Evolutionary conservation across 495 filamentous ascomycete genomes (phyloP).

Genomic region (Xylaria acuta): DNA sequence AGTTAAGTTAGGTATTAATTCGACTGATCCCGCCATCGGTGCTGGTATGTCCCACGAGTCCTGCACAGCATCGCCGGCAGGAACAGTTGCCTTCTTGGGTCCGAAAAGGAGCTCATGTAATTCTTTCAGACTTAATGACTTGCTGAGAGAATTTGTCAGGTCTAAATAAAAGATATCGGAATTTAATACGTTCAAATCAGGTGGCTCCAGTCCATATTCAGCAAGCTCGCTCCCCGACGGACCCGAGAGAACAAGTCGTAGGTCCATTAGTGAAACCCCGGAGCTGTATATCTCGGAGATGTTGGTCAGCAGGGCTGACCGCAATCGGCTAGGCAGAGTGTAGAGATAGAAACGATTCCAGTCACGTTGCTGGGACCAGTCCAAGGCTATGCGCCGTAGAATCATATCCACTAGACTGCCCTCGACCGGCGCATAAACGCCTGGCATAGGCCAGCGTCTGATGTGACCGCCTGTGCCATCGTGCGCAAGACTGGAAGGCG

Average conservation of each 20-base stretch:
- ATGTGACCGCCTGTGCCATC: conserved; percentile 12
- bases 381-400: conserved; percentile 65
- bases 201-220: conserved; percentile 34
- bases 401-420: conserved; percentile 63
- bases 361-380: conserved; percentile 71
- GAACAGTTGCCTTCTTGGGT: conserved; percentile 22
- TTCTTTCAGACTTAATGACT: conserved; percentile 64
- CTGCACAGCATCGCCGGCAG: conserved; percentile 39
- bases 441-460: conserved; percentile 43
- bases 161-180: conserved; percentile 67
- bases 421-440: conserved; percentile 44
- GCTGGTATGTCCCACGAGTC: conserved; percentile 52
- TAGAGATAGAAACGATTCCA: conserved; percentile 73
- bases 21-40: conserved; percentile 35
- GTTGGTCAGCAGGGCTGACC: conserved; percentile 67
- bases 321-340: conserved; percentile 65
- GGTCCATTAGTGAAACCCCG: conserved; percentile 51
- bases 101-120: conserved; percentile 61
- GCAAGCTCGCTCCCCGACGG: conserved; percentile 37
- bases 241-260: conserved; percentile 48
- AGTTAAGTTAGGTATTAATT: conserved; percentile 56
- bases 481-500: conserved; percentile 19
- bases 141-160: conserved; percentile 65
- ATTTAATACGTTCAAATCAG: conserved; percentile 47
- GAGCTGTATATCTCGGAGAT: conserved; percentile 57